A percentile compares a stretch with the other conserved stretches of the same genome.
Evolutionary conservation across 164 flowering plant species (phyloP).

Genomic region (Chimonanthus salicifolius): DNA sequence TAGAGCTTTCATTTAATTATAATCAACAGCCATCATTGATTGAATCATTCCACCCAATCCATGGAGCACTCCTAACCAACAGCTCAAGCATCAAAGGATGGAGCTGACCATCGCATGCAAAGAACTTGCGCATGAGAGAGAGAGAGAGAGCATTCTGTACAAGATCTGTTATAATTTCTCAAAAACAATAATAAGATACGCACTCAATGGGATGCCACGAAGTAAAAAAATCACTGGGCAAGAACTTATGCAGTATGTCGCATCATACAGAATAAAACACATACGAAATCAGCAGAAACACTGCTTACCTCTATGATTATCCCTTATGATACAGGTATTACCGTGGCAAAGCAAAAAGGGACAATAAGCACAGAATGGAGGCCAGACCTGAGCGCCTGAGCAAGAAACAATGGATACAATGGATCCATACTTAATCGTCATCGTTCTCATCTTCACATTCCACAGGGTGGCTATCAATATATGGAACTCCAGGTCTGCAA

Average conservation of each 20-base stretch:
- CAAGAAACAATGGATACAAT: background rate
- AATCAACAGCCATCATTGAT: background rate
- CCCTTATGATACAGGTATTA: conserved; percentile 11
- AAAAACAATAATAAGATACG: conserved; percentile 1
- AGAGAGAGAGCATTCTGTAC: conserved; percentile 2
- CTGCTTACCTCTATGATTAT: conserved; percentile 7
- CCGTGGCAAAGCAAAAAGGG: background rate
- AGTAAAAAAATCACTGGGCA: background rate
- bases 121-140: background rate
- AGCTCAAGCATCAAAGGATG: background rate
- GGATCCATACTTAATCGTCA: background rate
- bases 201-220: background rate
- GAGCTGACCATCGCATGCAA: background rate
- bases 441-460: background rate
- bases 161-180: background rate
- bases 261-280: conserved; percentile 12
- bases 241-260: conserved; percentile 3
- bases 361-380: background rate
- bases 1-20: too few relatives aligned
- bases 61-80: background rate
- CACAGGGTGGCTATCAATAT: background rate
- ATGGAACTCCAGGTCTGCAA: background rate
- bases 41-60: background rate
- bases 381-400: background rate
- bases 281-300: conserved; percentile 8